phyloP scores from a whole-genome alignment of 345 rosid species.

The Sapria himalayana region DNA sequence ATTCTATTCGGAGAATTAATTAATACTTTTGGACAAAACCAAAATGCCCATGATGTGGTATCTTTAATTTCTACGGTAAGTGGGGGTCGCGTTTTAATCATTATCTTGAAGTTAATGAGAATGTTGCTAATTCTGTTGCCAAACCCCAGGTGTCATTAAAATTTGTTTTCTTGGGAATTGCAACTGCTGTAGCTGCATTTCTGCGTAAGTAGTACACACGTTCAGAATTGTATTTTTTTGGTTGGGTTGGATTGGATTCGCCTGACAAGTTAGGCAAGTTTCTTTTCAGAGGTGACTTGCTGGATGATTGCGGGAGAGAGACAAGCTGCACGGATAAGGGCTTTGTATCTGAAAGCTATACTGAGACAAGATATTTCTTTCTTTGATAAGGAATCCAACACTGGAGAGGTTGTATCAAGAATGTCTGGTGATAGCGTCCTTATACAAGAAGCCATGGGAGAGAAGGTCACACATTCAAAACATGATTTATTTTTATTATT shows the following conservation, averaged over 20 bases:
- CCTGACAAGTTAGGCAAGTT: not conserved
- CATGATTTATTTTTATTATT: no score
- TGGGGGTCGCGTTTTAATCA: not conserved
- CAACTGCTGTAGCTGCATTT: constrained; percentile 38
- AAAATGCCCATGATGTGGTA: constrained; percentile 17
- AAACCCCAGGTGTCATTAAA: constrained; percentile 41
- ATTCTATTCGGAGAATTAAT: constrained; percentile 43
- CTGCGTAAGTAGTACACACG: constrained; percentile 37
- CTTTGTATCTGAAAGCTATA: constrained; percentile 47
- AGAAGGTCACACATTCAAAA: constrained; percentile 29
- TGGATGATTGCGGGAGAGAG: constrained; percentile 92
- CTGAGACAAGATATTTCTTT: constrained; percentile 65
- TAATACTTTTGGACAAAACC: constrained; percentile 51
- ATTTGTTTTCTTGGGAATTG: constrained; percentile 60
- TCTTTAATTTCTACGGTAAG: constrained; percentile 35
- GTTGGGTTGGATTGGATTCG: not conserved
- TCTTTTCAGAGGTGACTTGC: constrained; percentile 46
- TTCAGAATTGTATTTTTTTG: not conserved
- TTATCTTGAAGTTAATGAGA: not conserved
- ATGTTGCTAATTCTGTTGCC: not conserved
- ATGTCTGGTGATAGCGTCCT: constrained; percentile 95
- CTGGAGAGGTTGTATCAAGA: constrained; percentile 82
- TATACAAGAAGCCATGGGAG: constrained; percentile 93
- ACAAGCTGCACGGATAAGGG: constrained; percentile 57
- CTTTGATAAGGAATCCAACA: constrained; percentile 63